These are phyloP conservation scores for Scleroderma bovista DNA, from an alignment of 768 basidiomycete species.

Conservation along the genomic window DNA sequence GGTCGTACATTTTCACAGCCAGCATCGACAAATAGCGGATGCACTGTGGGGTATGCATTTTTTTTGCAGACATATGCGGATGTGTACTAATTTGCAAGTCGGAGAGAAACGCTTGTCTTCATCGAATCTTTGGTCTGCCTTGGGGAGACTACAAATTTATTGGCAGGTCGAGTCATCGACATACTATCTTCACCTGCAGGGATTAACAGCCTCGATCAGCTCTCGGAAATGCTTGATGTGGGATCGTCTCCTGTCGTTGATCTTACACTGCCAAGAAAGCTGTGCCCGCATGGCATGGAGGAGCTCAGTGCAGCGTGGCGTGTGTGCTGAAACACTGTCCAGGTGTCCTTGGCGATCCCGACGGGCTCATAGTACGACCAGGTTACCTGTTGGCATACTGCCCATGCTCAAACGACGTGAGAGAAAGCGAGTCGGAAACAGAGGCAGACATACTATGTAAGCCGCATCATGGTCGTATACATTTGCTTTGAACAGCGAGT, in stretches of 20 bases:
- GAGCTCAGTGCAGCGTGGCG: neutral
- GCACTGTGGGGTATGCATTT: conserved; percentile 41
- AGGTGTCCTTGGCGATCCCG: conserved; percentile 72
- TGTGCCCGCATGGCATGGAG: conserved; percentile 59
- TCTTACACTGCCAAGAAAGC: conserved; percentile 44
- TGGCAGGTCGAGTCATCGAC: too few species aligned
- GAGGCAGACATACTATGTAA: conserved; percentile 68
- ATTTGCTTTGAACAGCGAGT: conserved; percentile 4
- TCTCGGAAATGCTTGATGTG: conserved; percentile 59
- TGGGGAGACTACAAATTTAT: too few species aligned
- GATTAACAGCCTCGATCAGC: conserved; percentile 42
- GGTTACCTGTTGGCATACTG: conserved; percentile 59
- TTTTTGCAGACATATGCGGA: neutral
- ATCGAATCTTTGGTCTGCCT: too few species aligned
- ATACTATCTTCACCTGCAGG: conserved; percentile 44
- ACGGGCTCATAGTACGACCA: conserved; percentile 19
- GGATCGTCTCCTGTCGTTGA: conserved; percentile 48
- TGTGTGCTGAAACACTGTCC: neutral
- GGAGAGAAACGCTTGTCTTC: too few species aligned
- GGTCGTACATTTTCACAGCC: conserved; percentile 53
- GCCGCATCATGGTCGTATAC: conserved; percentile 16
- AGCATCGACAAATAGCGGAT: conserved; percentile 45
- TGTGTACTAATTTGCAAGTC: conserved; percentile 17
- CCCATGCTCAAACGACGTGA: conserved; percentile 58
- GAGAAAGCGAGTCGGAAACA: conserved; percentile 50